These are phyloP conservation scores for Coniella vitis DNA, from an alignment of 2,329 filamentous ascomycete genomes.

Conservation along the genomic window DNA sequence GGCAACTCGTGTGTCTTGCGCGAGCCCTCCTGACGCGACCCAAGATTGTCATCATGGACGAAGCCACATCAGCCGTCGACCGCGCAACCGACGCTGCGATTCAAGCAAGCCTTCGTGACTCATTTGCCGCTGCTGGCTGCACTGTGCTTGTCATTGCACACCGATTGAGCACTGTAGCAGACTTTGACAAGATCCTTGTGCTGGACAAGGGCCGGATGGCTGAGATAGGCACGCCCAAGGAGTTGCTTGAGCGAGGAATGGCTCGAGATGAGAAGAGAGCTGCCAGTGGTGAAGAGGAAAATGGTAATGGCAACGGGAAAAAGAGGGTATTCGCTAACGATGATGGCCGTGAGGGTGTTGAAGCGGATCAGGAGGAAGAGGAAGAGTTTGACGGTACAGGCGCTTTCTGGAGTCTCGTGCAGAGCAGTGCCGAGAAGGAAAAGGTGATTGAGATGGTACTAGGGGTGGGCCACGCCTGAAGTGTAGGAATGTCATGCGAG, in stretches of 20 bases:
- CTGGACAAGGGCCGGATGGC: conserved; percentile 40
- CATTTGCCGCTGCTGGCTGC: conserved; percentile 40
- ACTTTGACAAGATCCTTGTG: conserved; percentile 44
- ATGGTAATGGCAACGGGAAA: background rate
- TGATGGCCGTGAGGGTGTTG: conserved; percentile 9
- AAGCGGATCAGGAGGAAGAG: background rate
- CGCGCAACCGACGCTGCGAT: conserved; percentile 49
- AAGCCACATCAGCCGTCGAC: conserved; percentile 46
- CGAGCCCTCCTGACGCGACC: conserved; percentile 35
- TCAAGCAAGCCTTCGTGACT: conserved; percentile 46
- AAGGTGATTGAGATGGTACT: conserved; percentile 25
- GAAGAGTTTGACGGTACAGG: conserved; percentile 18
- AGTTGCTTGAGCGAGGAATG: conserved; percentile 33
- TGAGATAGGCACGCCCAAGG: conserved; percentile 32
- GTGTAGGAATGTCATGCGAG: background rate
- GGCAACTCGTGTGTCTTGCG: conserved; percentile 42
- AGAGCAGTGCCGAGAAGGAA: conserved; percentile 24
- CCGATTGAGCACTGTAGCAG: conserved; percentile 38
- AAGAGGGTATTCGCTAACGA: background rate
- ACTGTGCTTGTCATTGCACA: conserved; percentile 43
- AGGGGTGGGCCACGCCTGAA: conserved; percentile 12
- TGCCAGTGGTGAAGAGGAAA: background rate
- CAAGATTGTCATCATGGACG: conserved; percentile 36
- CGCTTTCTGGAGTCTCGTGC: conserved; percentile 25
- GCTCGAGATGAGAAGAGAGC: conserved; percentile 19